phyloP scores from a whole-genome alignment of 2,329 filamentous ascomycete genomes.

The Arachnomyces sp. region DNA sequence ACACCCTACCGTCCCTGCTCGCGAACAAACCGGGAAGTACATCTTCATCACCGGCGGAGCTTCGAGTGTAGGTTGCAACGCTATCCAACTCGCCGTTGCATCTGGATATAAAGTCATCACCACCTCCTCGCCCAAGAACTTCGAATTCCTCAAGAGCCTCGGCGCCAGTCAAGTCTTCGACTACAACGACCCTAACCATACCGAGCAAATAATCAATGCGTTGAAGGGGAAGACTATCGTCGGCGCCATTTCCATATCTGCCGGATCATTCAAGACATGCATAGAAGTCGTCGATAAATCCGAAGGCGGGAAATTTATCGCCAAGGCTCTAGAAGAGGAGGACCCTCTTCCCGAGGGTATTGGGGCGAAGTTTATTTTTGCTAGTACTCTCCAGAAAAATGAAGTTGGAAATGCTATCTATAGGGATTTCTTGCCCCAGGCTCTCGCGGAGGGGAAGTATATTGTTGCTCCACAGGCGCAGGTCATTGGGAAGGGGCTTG shows the following conservation, averaged over 20 bases:
- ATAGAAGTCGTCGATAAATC: constrained; percentile 5
- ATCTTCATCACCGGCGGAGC: constrained; percentile 48
- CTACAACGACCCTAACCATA: constrained; percentile 24
- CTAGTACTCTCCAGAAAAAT: constrained; percentile 17
- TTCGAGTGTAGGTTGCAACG: constrained; percentile 38
- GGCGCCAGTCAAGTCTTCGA: constrained; percentile 41
- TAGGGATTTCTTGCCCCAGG: constrained; percentile 23
- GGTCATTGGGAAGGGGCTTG: constrained; percentile 18
- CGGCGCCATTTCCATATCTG: constrained; percentile 7
- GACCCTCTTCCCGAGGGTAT: constrained; percentile 14
- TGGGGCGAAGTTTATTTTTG: constrained; percentile 19
- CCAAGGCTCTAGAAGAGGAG: constrained; percentile 6
- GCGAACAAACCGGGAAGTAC: constrained; percentile 21
- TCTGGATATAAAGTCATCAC: constrained; percentile 35
- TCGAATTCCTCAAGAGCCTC: constrained; percentile 36
- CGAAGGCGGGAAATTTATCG: constrained; percentile 15
- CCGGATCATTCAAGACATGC: constrained; percentile 3
- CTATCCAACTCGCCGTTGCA: constrained; percentile 37
- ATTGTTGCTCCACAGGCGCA: constrained; percentile 18
- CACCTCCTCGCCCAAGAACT: constrained; percentile 36
- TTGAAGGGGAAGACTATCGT: constrained; percentile 12
- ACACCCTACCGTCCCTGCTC: constrained; percentile 7
- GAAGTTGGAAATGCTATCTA: constrained; percentile 23
- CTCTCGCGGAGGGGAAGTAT: constrained; percentile 27
- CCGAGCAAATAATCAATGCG: too few species aligned